phyloP scores from a whole-genome alignment of 495 filamentous ascomycete species.

The Neurospora sublineolata region DNA sequence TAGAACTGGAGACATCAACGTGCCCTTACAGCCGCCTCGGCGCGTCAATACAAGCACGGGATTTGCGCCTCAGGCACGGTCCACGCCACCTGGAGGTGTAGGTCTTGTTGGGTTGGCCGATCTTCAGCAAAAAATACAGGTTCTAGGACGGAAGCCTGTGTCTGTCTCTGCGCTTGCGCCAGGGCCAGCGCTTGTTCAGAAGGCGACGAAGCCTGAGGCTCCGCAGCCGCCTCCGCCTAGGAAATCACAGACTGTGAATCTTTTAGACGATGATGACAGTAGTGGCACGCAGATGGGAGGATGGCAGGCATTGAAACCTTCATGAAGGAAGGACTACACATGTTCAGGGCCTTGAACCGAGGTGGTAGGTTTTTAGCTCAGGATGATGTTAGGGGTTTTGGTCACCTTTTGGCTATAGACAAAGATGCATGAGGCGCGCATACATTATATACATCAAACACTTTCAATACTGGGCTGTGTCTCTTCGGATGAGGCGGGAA shows the following conservation, averaged over 20 bases:
- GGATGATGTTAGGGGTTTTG: neutral
- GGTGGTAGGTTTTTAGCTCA: neutral
- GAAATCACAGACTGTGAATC: slow-evolving; percentile 19
- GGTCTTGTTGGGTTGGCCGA: slow-evolving; percentile 12
- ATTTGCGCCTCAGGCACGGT: slow-evolving; percentile 1
- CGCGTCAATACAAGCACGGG: slow-evolving; percentile 9
- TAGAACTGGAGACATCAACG: neutral
- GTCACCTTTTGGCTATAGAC: neutral
- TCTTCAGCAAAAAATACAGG: slow-evolving; percentile 4
- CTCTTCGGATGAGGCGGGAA: neutral
- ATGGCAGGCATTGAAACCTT: slow-evolving; percentile 39
- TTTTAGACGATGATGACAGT: slow-evolving; percentile 30
- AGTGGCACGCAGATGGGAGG: slow-evolving; percentile 26
- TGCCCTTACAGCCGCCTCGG: slow-evolving; percentile 7
- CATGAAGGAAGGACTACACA: slow-evolving; percentile 1
- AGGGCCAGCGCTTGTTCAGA: neutral
- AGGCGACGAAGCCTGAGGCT: neutral
- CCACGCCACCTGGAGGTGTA: slow-evolving; percentile 12
- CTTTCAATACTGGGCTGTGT: neutral
- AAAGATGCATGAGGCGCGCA: neutral
- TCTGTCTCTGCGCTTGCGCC: neutral
- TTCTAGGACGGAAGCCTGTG: slow-evolving; percentile 12
- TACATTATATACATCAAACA: slow-evolving; percentile 2
- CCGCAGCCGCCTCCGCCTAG: slow-evolving; percentile 15
- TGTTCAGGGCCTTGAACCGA: neutral